phyloP scores from a whole-genome alignment of 768 basidiomycete genomes.

The Tulasnella calospora region DNA sequence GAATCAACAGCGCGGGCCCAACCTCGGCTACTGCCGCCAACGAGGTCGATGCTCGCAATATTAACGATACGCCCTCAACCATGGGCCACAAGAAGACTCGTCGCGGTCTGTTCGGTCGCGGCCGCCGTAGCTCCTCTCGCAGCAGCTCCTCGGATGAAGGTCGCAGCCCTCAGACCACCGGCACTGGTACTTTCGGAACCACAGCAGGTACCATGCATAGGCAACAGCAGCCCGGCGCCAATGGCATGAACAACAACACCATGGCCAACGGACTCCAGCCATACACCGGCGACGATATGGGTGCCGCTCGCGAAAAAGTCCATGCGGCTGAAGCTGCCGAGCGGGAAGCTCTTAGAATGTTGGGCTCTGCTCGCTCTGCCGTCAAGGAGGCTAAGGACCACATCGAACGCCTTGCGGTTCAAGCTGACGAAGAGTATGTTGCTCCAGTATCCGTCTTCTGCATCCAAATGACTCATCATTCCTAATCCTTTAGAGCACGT shows the following conservation, averaged over 20 bases:
- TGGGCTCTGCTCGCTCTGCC: conserved; percentile 11
- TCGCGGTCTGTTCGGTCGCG: background rate
- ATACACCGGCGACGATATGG: conserved; percentile 14
- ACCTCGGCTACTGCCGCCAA: background rate
- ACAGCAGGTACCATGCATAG: background rate
- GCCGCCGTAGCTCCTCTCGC: background rate
- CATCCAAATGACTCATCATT: background rate
- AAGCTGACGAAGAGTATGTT: conserved; percentile 25
- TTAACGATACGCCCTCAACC: background rate
- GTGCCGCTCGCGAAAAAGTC: conserved; percentile 14
- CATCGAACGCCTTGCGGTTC: background rate
- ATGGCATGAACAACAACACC: background rate
- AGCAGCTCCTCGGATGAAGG: conserved; percentile 5
- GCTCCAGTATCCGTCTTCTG: background rate
- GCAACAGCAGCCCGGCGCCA: background rate
- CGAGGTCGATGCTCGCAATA: background rate
- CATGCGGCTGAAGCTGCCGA: conserved; percentile 16
- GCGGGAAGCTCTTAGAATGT: background rate
- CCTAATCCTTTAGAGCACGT: background rate
- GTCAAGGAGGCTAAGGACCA: conserved; percentile 21
- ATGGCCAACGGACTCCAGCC: background rate
- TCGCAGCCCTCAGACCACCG: conserved; percentile 4
- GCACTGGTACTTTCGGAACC: background rate
- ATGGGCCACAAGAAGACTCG: conserved; percentile 13
- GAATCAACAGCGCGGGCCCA: background rate